Evolutionary conservation across 129 eudicot genomes (phyloP).

Genomic region (Silybum marianum): DNA sequence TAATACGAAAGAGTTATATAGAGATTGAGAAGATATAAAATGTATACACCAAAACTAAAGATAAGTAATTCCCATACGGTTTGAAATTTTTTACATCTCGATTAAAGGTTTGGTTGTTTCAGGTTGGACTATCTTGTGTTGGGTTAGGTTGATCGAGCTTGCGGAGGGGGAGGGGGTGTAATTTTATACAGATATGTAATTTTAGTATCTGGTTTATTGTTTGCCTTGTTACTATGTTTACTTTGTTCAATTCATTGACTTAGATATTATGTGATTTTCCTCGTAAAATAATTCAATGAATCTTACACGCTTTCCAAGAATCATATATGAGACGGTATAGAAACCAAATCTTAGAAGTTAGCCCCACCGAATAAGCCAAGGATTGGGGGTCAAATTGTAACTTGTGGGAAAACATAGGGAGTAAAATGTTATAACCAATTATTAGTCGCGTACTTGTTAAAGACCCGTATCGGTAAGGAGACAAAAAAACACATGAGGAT

Average conservation of each 20-base stretch:
- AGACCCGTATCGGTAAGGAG: conserved; percentile 10
- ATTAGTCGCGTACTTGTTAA: conserved; percentile 13
- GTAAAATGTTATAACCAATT: conserved; percentile 25
- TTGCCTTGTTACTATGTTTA: not conserved
- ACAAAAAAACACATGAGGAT: conserved; percentile 41
- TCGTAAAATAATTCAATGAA: not conserved
- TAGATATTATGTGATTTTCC: not conserved
- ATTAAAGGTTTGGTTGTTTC: too few relatives aligned
- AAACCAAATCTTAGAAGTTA: not conserved
- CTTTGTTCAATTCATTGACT: not conserved
- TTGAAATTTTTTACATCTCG: too few relatives aligned
- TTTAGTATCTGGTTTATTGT: too few relatives aligned
- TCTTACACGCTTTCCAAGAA: conserved; percentile 6
- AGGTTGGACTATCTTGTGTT: too few relatives aligned
- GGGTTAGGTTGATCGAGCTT: too few relatives aligned
- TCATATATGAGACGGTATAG: conserved; percentile 11
- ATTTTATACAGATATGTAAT: too few relatives aligned
- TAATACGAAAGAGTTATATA: too few relatives aligned
- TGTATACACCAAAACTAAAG: too few relatives aligned
- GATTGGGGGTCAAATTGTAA: not conserved
- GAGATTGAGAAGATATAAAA: too few relatives aligned
- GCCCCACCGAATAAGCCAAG: conserved; percentile 13
- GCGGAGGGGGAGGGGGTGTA: too few relatives aligned
- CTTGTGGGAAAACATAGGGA: conserved; percentile 7
- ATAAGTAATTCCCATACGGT: too few relatives aligned